Conservation (phyloP, 1,284 basidiomycete species). For the Singerocomus rubriflavus region DNA sequence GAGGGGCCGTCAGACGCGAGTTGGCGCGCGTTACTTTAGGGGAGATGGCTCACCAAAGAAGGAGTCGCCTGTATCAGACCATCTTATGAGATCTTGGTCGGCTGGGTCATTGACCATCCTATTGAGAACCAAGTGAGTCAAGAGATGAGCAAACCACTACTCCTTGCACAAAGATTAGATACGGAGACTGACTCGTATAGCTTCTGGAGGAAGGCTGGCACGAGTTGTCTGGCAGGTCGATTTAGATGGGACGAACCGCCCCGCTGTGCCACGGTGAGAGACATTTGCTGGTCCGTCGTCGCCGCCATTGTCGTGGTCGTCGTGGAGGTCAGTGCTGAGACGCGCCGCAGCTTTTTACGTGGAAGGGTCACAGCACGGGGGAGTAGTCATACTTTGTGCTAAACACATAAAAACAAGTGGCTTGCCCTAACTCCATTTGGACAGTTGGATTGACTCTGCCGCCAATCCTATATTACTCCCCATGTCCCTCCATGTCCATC, state of each 20-base stretch:
- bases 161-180: conserved; percentile 25
- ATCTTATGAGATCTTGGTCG: conserved; percentile 83
- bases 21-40: conserved; percentile 1
- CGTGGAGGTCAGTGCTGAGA: conserved; percentile 5
- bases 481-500: conserved; percentile 41
- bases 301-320: conserved; percentile 25
- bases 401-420: conserved; percentile 18
- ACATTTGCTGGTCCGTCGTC: conserved; percentile 44
- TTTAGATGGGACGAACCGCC: conserved; percentile 44
- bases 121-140: conserved; percentile 7
- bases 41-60: conserved; percentile 69
- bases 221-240: conserved; percentile 52
- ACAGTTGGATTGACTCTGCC: too few relatives aligned
- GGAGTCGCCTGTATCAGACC: conserved; percentile 86
- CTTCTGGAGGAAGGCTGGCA: conserved; percentile 91
- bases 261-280: conserved; percentile 47
- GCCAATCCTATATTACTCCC: conserved; percentile 2
- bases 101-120: conserved; percentile 91
- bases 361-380: conserved; percentile 18
- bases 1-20: not conserved
- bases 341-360: conserved; percentile 7
- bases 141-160: conserved; percentile 10
- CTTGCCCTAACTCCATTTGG: conserved; percentile 3
- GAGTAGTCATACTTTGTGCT: not conserved
- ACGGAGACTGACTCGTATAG: conserved; percentile 69